Base-by-base conservation (phyloP, 495 filamentous ascomycete species). In the Penicillium odoratum region DNA sequence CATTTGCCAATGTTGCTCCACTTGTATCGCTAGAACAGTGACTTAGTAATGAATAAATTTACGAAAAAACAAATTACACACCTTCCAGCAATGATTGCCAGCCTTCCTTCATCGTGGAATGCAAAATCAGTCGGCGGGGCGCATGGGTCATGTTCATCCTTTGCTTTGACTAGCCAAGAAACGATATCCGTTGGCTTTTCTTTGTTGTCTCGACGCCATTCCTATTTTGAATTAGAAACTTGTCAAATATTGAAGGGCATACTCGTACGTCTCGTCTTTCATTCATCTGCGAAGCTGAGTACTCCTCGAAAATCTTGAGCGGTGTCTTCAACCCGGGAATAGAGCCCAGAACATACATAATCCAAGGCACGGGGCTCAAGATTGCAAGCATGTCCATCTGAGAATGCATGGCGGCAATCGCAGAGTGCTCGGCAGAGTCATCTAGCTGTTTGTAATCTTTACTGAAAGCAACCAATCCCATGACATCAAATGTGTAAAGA, bases 41-140 rank as follows among this genome's bases (percentile, higher is more conserved):
- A 11, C 1, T 36, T 25, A 36, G 30, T 5, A 7, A 4, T 31
- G 28, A 11, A 29, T n/a, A 40, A 10, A 38, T 1, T 28, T 47
- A 28, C 3, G 9, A 55, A 16, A 5, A 18, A 34, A 46, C 8
- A 26, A 52, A 51, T 21, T 28, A 9, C 50, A 15, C 31, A 63
- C 67, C 67, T 69, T 51, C 67, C 79, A 16, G 73, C 66, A n/a
- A 66, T 49, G 11, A 73, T 70, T 25, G 58, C 38, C 5, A 66
- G 29, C 33, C 63, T 59, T 0, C 57, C 60, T 21, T 70, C 65
- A 18, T 70, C 68, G 25, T 66, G 55, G 7, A 70, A 53, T 16
- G 60, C 63, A 18, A 34, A n/a, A 6, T 61, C 54, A 6, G 38
- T 15, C 7, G 63, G 52, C 7, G 68, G 56, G 1, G 59, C 65